These are phyloP conservation scores for Zopfochytrium polystomum DNA, from an alignment of 371 early-diverging fungal species.

Conservation along the genomic window DNA sequence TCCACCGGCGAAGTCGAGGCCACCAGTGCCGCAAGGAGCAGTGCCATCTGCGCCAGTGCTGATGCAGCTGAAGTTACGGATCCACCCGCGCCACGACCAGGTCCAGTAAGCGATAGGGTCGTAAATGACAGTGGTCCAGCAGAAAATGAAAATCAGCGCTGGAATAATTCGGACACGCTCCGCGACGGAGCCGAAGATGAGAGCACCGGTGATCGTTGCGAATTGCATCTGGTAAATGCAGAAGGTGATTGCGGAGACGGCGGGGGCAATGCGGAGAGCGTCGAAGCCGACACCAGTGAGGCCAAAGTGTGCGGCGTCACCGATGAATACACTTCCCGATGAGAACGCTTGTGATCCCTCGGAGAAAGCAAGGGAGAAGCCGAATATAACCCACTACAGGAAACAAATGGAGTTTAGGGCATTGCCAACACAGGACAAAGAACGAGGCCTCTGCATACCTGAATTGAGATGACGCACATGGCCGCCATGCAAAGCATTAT, in stretches of 20 bases:
- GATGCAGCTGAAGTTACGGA: constrained; percentile 51
- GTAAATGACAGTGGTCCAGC: constrained; percentile 91
- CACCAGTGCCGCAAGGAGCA: constrained; percentile 47
- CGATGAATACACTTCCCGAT: constrained; percentile 66
- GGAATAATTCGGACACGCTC: constrained; percentile 86
- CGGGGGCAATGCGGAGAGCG: constrained; percentile 17
- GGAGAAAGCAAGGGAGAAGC: constrained; percentile 86
- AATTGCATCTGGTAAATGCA: constrained; percentile 44
- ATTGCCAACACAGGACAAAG: constrained; percentile 66
- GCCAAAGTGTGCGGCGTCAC: constrained; percentile 67
- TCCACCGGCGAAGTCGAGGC: constrained; percentile 83
- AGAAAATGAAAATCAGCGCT: constrained; percentile 80
- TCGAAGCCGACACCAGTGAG: constrained; percentile 11
- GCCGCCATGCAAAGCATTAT: too few relatives aligned
- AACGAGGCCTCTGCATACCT: too few relatives aligned
- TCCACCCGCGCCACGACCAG: constrained; percentile 86
- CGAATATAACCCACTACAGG: constrained; percentile 79
- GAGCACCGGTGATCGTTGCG: constrained; percentile 76
- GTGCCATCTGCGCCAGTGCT: constrained; percentile 24
- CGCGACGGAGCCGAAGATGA: constrained; percentile 88
- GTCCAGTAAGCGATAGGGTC: constrained; percentile 84
- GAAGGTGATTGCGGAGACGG: constrained; percentile 32
- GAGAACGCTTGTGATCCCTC: too few relatives aligned
- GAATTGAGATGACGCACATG: too few relatives aligned
- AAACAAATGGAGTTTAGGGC: constrained; percentile 69